phyloP scores from a whole-genome alignment of 192 early-diverging fungal species.

The Radiomyces spectabilis region DNA sequence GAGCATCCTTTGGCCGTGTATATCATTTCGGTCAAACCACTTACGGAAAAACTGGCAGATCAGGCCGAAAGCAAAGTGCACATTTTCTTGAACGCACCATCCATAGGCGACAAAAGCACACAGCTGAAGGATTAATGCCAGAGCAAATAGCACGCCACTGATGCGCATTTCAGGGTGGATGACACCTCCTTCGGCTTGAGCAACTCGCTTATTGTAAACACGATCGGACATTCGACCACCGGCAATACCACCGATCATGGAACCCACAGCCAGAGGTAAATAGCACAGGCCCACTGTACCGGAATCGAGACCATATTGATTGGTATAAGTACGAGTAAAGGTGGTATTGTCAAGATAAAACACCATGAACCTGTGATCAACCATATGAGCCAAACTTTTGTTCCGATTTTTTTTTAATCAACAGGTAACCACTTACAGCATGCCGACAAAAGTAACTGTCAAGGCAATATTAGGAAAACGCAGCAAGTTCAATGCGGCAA shows the following conservation, averaged over 20 bases:
- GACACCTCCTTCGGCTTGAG: neutral
- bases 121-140: neutral
- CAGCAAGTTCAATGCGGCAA: slow-evolving; percentile 11
- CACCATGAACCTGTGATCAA: slow-evolving; percentile 5
- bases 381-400: neutral
- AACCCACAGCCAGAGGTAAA: slow-evolving; percentile 8
- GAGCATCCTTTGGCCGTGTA: no score
- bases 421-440: slow-evolving; percentile 6
- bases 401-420: neutral
- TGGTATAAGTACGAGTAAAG: slow-evolving; percentile 10
- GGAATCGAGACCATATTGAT: slow-evolving; percentile 14
- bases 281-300: slow-evolving; percentile 17
- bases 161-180: slow-evolving; percentile 11
- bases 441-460: slow-evolving; percentile 4
- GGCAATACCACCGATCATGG: slow-evolving; percentile 12
- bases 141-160: slow-evolving; percentile 2
- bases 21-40: no score
- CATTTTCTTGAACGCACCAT: slow-evolving; percentile 14
- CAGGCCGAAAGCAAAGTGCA: slow-evolving; percentile 5
- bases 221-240: slow-evolving; percentile 16
- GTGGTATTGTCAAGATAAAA: slow-evolving; percentile 16
- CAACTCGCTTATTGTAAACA: neutral
- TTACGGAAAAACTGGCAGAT: slow-evolving; percentile 11
- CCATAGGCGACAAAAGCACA: slow-evolving; percentile 7
- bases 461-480: slow-evolving; percentile 3